Conservation (phyloP, 441 rosid genomes). For the Erodium texanum region DNA sequence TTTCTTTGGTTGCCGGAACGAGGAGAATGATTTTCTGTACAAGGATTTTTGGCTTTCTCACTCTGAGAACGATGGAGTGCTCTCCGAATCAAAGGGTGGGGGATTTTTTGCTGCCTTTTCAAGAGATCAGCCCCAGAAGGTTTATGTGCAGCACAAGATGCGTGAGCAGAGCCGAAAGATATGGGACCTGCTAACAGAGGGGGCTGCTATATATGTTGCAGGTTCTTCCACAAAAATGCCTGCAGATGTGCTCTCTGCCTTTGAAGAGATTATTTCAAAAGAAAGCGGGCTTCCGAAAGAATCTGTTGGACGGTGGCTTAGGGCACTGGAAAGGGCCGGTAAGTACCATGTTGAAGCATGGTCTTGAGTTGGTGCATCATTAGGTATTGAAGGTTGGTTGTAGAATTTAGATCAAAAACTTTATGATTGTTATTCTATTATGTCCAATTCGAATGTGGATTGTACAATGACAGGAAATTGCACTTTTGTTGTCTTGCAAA, state of each 20-base stretch:
- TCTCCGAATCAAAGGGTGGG: conserved; percentile 66
- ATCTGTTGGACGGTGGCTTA: conserved; percentile 45
- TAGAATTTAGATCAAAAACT: no score
- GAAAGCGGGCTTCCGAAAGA: conserved; percentile 61
- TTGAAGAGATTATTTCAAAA: conserved; percentile 58
- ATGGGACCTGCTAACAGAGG: conserved; percentile 50
- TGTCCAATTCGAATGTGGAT: no score
- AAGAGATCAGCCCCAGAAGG: conserved; percentile 79
- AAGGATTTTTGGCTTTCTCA: conserved; percentile 64
- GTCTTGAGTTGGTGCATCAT: conserved; percentile 36
- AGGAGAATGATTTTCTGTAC: conserved; percentile 66
- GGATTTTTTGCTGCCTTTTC: conserved; percentile 82
- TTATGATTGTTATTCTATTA: background rate
- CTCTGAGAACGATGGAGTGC: conserved; percentile 38
- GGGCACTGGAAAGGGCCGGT: conserved; percentile 69
- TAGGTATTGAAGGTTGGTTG: background rate
- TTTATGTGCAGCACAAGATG: conserved; percentile 83
- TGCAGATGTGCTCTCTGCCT: conserved; percentile 54
- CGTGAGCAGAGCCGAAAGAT: conserved; percentile 46
- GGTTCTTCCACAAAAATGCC: conserved; percentile 98
- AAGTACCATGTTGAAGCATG: conserved; percentile 91
- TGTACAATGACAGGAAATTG: no score
- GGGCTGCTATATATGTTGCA: conserved; percentile 69
- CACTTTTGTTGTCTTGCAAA: no score
- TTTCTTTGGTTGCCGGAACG: conserved; percentile 82